Base-by-base conservation (phyloP, 2,329 filamentous ascomycete genomes). In the Nemania serpens region DNA sequence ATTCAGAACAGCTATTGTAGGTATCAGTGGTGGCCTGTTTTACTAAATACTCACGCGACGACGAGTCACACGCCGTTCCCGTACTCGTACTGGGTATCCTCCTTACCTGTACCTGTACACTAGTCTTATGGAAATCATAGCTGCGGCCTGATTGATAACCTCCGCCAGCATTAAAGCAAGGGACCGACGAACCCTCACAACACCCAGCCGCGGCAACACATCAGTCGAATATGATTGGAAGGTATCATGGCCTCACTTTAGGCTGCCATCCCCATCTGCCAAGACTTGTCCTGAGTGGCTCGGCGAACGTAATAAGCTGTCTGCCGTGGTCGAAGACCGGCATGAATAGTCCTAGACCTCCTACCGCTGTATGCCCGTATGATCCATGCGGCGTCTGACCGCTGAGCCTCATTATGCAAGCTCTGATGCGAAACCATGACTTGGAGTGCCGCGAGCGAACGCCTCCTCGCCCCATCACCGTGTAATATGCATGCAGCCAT, bases 391-490 rank as follows among this genome's bases (percentile, higher is more conserved):
- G 39, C 17, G 47, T 17, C 39, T 29, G 15, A 55, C 15, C 6
- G 18, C 47, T 48, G 25, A 61, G 58, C 58, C 58, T 55, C 58
- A 33, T 33, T 25, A 20, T 60, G 46, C 29, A 41, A 20, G 15
- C 13, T 22, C n/a, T 11, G n/a, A 41, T 17, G 33, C 18, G 37
- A 9, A 15, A 17, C 7, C 29, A 15, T 42, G 39, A 36, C 34
- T 29, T 55, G 45, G 49, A 39, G 49, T 11, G 34, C 29, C 34
- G 46, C 36, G 22, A 5, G 20, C n/a, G 13, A 43, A 34, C 52
- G 41, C 55, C 51, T 39, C 29, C 25, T 29, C 56, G 60, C 60
- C 60, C 60, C 53, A 18, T 37, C 13, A 41, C 25, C 7, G 50
- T 52, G 55, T 7, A 25, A 13, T 20, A 34, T 37, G 47, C 56